Percentiles rank a stretch among this genome's conserved stretches.
These are phyloP conservation scores for Coelastrella sp. DNA, from an alignment of 139 green algal genomes.

Conservation along the genomic window DNA sequence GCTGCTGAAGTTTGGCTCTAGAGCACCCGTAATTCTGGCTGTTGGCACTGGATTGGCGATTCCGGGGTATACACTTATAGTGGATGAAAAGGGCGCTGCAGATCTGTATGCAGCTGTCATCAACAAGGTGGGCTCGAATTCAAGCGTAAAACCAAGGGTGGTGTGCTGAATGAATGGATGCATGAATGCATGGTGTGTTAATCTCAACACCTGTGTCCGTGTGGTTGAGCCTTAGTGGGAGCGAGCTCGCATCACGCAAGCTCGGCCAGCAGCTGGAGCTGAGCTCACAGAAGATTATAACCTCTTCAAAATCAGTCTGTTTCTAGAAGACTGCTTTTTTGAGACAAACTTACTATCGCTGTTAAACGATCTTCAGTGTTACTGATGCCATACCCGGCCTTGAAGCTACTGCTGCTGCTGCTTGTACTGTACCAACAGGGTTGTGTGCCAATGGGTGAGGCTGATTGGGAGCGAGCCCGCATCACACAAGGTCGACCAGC, in stretches of 20 bases:
- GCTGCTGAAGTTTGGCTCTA: slow-evolving; percentile 71
- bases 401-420: no score
- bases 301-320: slow-evolving; percentile 82
- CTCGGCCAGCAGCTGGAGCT: slow-evolving; percentile 65
- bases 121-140: slow-evolving; percentile 70
- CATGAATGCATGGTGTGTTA: no score
- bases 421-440: slow-evolving; percentile 51
- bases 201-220: no score
- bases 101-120: slow-evolving; percentile 76
- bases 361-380: no score
- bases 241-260: slow-evolving; percentile 70
- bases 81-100: slow-evolving; percentile 71
- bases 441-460: slow-evolving; percentile 79
- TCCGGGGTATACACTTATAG: slow-evolving; percentile 82
- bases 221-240: slow-evolving; percentile 84
- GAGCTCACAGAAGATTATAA: slow-evolving; percentile 80
- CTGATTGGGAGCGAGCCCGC: slow-evolving; percentile 79
- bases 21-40: slow-evolving; percentile 68
- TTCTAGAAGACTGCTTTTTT: not conserved
- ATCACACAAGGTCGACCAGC: slow-evolving; percentile 74
- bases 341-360: no score
- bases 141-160: no score
- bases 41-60: slow-evolving; percentile 56
- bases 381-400: no score
- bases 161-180: no score